Evolutionary conservation across 225 moss, liverwort and hornwort genomes (phyloP).

Genomic region (Anthoceros angustus): DNA sequence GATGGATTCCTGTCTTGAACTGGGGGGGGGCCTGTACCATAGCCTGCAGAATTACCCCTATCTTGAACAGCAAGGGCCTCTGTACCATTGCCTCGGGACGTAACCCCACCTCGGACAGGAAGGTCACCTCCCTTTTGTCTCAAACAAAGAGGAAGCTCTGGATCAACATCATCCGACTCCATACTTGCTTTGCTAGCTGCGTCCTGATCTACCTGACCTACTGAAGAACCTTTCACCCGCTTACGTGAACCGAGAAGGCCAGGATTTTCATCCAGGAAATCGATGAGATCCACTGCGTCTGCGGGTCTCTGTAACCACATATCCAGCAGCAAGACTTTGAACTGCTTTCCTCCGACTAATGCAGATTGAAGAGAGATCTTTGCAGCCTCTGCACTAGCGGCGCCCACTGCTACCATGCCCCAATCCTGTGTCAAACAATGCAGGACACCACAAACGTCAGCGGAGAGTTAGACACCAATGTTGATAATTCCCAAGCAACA

Average conservation of each 20-base stretch:
- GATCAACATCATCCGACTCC: conserved; percentile 26
- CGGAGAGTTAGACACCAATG: background rate
- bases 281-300: conserved; percentile 41
- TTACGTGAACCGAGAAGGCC: conserved; percentile 18
- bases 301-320: conserved; percentile 39
- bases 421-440: conserved; percentile 23
- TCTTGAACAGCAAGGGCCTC: background rate
- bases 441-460: background rate
- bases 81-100: background rate
- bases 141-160: conserved; percentile 41
- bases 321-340: conserved; percentile 40
- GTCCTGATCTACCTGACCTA: background rate
- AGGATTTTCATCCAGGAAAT: conserved; percentile 36
- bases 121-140: conserved; percentile 20
- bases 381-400: conserved; percentile 38
- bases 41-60: too few species aligned
- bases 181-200: background rate
- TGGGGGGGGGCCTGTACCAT: too few species aligned
- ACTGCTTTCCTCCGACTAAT: conserved; percentile 27
- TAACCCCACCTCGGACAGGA: conserved; percentile 4
- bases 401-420: conserved; percentile 49
- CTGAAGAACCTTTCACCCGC: background rate
- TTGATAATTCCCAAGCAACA: background rate
- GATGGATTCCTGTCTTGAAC: too few species aligned
- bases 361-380: conserved; percentile 35